Evolutionary conservation across 441 rosid genomes (phyloP).

Genomic region (Metrosideros polymorpha): DNA sequence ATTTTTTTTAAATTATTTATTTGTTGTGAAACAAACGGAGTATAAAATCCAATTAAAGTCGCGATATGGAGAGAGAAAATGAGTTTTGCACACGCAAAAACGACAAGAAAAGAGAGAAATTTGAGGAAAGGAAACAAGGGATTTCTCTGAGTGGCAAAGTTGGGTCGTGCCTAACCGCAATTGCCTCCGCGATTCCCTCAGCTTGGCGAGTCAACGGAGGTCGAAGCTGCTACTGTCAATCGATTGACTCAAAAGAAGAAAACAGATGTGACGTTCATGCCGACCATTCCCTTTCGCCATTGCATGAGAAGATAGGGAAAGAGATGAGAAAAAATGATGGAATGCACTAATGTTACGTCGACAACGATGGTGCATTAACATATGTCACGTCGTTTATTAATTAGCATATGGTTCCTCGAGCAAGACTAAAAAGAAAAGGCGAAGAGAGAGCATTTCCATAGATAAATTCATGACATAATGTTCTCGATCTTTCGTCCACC

Average conservation of each 20-base stretch:
- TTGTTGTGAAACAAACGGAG: no score
- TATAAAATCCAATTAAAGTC: neutral
- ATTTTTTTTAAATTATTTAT: no score
- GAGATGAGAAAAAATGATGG: neutral
- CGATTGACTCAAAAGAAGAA: neutral
- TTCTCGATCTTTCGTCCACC: accelerated
- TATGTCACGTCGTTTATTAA: neutral
- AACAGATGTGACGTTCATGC: neutral
- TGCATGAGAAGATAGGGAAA: neutral
- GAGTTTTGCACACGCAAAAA: neutral
- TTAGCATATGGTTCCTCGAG: neutral
- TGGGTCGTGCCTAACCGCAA: neutral
- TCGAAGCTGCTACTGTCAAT: neutral
- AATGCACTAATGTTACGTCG: neutral
- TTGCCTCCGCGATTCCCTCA: neutral
- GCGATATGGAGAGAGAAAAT: neutral
- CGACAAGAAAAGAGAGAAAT: neutral
- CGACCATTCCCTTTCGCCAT: neutral
- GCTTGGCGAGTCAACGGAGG: neutral
- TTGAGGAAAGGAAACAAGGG: neutral
- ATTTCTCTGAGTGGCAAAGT: neutral
- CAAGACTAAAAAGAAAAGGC: neutral
- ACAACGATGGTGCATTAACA: neutral
- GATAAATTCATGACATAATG: neutral
- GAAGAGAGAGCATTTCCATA: neutral